phyloP scores from a whole-genome alignment of 805 yeast genomes.

The Pichia exigua region DNA sequence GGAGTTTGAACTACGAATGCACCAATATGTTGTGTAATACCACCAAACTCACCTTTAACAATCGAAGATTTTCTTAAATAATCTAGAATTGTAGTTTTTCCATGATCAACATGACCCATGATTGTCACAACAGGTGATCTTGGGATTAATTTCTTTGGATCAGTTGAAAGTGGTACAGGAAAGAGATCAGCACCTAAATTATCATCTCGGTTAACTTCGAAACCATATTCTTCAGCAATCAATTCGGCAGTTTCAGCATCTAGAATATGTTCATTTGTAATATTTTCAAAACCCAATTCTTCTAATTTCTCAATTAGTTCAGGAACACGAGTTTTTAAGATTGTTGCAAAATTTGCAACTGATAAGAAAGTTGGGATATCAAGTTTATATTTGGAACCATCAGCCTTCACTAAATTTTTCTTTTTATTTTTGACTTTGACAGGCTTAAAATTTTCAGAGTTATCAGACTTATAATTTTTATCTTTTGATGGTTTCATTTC shows the following conservation, averaged over 20 bases:
- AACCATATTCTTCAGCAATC: constrained; percentile 85
- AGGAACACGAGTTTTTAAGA: constrained; percentile 58
- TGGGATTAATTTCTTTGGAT: constrained; percentile 40
- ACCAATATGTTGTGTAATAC: constrained; percentile 97
- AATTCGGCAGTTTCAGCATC: constrained; percentile 81
- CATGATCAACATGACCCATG: constrained; percentile 99
- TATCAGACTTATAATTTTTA: background rate
- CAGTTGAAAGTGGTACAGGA: constrained; percentile 47
- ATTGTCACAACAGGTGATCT: constrained; percentile 94
- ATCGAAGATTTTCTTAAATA: constrained; percentile 76
- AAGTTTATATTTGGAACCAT: constrained; percentile 20
- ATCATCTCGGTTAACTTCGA: constrained; percentile 49
- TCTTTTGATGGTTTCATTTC: background rate
- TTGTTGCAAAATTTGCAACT: constrained; percentile 68
- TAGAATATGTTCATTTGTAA: constrained; percentile 68
- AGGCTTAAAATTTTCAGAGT: background rate
- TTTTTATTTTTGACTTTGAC: constrained; percentile 9
- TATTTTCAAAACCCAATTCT: constrained; percentile 64
- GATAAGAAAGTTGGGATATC: constrained; percentile 70
- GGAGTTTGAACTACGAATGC: constrained; percentile 88
- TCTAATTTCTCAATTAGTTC: constrained; percentile 50
- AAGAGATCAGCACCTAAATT: constrained; percentile 53
- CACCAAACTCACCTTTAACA: constrained; percentile 84
- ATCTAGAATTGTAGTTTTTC: constrained; percentile 91
- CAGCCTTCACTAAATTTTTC: background rate